These are phyloP conservation scores for Cyathus striatus DNA, from an alignment of 768 basidiomycete species.

Conservation along the genomic window DNA sequence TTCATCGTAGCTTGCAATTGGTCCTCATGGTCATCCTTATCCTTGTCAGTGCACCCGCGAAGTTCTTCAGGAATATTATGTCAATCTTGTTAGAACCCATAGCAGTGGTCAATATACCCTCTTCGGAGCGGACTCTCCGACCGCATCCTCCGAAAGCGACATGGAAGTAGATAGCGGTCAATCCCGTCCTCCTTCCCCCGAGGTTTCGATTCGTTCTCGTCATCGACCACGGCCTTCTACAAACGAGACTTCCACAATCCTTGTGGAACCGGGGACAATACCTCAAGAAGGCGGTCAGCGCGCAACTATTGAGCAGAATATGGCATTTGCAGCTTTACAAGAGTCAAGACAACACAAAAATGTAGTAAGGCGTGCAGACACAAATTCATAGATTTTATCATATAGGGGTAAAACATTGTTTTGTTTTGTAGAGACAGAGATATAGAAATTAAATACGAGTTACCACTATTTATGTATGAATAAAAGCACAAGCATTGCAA, in stretches of 20 bases:
- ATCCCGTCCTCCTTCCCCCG: constrained; percentile 52
- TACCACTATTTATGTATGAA: constrained; percentile 9
- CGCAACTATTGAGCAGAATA: constrained; percentile 78
- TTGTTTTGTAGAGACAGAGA: too few relatives aligned
- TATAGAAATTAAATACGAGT: not conserved
- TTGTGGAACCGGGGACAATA: constrained; percentile 32
- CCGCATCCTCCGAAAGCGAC: constrained; percentile 48
- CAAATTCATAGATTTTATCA: too few relatives aligned
- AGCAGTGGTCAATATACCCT: constrained; percentile 55
- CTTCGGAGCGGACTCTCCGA: constrained; percentile 36
- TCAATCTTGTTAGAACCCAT: constrained; percentile 87
- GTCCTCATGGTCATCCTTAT: constrained; percentile 23
- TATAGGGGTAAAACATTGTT: too few relatives aligned
- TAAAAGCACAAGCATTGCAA: constrained; percentile 9
- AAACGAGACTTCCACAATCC: constrained; percentile 35
- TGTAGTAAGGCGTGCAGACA: too few relatives aligned
- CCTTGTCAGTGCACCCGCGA: constrained; percentile 78
- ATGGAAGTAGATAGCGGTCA: constrained; percentile 48
- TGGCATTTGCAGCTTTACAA: constrained; percentile 73
- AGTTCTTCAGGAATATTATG: constrained; percentile 88
- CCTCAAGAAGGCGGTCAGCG: constrained; percentile 42
- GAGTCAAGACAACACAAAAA: constrained; percentile 34
- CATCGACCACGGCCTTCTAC: constrained; percentile 17
- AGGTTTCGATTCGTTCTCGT: constrained; percentile 19
- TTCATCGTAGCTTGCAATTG: constrained; percentile 7